Base-by-base conservation (phyloP, 106 monocot genomes). In the Chionographis japonica region DNA sequence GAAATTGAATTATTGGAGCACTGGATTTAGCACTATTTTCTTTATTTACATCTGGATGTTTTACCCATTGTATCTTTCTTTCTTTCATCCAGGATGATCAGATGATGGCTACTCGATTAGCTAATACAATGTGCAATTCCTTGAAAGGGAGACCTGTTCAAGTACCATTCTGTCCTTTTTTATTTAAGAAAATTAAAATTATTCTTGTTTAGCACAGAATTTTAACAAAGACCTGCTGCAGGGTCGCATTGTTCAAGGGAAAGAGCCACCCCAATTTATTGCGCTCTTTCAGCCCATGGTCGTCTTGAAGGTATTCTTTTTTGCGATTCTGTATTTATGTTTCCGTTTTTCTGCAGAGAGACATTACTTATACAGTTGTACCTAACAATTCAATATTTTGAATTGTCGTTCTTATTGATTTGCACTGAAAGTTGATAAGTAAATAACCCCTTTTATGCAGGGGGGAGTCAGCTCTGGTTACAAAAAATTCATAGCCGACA, bases 281-380 rank as follows among this genome's bases (percentile, higher is more conserved):
- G 86, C 97, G 39, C 86, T 97, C 36, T 89, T 97, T 76, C 92
- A 97, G 68, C 97, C 92, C 18, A 92, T 97, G 97, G 78, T 92
- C 69, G 72, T 92, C 10, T 71, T 97, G 72, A 97, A 97, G 97
- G 97, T 92, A 76, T 37, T 19, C 52, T 12, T 12, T 42, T 16
- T 37, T 43, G 50, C 46, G 46, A 65, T 68, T 42, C 27, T 63
- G 12, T 13, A 50, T 68, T 2, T 68, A 11, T 68, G 40, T 39
- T 27, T 54, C 46, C 46, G 8, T 46, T 0, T 46, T 46, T 46
- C 2, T 46, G 5, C 9, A 46, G 46, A 46, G 46, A 46, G 46
- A 46, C 46, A 46, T 46, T 6, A 46, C 46, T 10, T 46, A 46
- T 46, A 46, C 9, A 0, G 46, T 46, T 6, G 2, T 46, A 46